Base-by-base conservation (phyloP, 495 filamentous ascomycete species). In the Trichocladium uniseriatum region DNA sequence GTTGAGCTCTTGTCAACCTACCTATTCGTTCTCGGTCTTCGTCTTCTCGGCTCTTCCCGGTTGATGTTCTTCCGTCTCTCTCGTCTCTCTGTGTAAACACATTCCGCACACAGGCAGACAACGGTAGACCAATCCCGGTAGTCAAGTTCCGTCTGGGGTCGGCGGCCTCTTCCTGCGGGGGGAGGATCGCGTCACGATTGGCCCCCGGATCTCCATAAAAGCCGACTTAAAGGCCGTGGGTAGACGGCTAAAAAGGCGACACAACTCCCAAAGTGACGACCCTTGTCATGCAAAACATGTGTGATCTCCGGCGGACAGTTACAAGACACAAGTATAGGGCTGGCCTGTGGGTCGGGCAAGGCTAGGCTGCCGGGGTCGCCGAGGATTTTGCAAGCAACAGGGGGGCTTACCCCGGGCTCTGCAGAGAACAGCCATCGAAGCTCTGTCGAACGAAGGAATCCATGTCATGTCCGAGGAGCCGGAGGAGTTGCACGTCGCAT, bases 181-280 rank as follows among this genome's bases (percentile, higher is more conserved):
- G 55, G 55, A 48, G 50, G 53, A 60, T 71, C 61, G 57, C 62
- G 62, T 67, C 69, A 60, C 61, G 58, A 66, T 66, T 67, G 59
- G 63, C 43, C 56, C 55, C 24, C 57, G 50, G 69, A 69, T 70
- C 58, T 60, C 58, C 66, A 63, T 70, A 62, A 66, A 58, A 65
- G 58, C 57, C 60, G 62, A 64, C 49, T 48, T 71, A 70, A 71
- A 52, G 59, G 51, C 60, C 51, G 59, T 43, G 57, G 56, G 51
- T 41, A 49, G 55, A 60, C 56, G 67, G 65, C 45, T 68, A 69
- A 68, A 63, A 62, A 63, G 48, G 51, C 38, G 52, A 54, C 49
- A 66, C 59, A 69, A 71, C 69, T 71, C 69, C 69, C 69, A 69
- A 69, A 64, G 36, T 42, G 54, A 66, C 53, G 48, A 52, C 38